A percentile compares a stretch with the other conserved stretches of the same genome.
Conservation (phyloP, 2,329 filamentous ascomycete species). For the Aotearoamyces nothofagi region DNA sequence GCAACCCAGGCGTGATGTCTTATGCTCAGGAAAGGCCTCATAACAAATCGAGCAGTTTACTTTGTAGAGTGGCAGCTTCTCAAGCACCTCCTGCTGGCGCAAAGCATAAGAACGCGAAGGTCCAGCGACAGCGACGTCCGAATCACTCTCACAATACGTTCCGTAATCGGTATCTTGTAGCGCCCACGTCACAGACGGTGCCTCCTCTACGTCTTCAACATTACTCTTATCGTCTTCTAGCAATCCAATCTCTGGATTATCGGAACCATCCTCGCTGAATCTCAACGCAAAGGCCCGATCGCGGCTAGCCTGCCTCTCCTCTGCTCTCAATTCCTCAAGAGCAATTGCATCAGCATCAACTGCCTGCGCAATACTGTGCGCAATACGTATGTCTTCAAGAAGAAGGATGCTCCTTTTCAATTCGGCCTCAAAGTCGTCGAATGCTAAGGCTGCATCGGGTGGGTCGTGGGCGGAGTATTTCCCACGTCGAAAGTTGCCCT, state of each 20-base stretch:
- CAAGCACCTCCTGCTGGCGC: background rate
- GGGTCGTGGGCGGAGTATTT: conserved; percentile 11
- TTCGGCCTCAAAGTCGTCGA: conserved; percentile 12
- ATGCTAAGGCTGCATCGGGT: conserved; percentile 11
- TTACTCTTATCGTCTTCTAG: too few species aligned
- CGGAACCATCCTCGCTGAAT: background rate
- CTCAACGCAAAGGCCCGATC: background rate
- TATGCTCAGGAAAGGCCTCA: background rate
- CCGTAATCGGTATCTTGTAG: too few species aligned
- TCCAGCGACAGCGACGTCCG: background rate
- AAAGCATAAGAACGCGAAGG: background rate
- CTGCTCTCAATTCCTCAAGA: conserved; percentile 7
- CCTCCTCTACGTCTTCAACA: too few species aligned
- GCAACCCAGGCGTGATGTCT: background rate
- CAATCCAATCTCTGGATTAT: too few species aligned
- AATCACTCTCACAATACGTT: too few species aligned
- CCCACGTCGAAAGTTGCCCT: conserved; percentile 10
- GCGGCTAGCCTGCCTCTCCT: background rate
- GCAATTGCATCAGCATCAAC: conserved; percentile 9
- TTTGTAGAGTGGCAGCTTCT: background rate
- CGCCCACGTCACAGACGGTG: too few species aligned
- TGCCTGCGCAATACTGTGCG: conserved; percentile 11
- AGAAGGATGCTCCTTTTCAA: conserved; percentile 9
- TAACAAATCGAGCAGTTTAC: background rate
- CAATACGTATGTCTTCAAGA: conserved; percentile 11